These are phyloP conservation scores for Podospora pseudopauciseta DNA, from an alignment of 495 filamentous ascomycete species.

Conservation along the genomic window DNA sequence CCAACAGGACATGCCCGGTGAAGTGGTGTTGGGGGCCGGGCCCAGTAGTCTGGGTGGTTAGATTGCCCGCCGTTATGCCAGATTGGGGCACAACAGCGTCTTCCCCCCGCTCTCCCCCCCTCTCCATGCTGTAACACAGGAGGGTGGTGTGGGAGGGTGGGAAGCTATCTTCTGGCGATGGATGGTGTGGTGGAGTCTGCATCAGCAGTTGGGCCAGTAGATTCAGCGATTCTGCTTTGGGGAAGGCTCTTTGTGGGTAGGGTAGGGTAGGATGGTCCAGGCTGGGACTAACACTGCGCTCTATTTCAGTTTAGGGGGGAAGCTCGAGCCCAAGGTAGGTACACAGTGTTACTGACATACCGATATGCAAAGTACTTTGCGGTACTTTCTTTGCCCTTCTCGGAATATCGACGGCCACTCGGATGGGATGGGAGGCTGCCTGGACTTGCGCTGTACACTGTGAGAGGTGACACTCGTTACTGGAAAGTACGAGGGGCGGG, in stretches of 20 bases:
- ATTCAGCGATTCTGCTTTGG: not conserved
- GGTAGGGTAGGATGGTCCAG: not conserved
- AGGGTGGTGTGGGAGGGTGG: not conserved
- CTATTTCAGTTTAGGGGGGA: not conserved
- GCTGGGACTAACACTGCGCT: not conserved
- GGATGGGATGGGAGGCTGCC: not conserved
- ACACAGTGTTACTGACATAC: not conserved
- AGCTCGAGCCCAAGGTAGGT: not conserved
- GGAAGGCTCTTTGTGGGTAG: not conserved
- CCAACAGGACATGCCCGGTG: not conserved
- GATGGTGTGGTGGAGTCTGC: not conserved
- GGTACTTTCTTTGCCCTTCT: not conserved
- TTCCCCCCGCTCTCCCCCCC: not conserved
- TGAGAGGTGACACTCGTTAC: not conserved
- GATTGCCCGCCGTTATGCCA: slow-evolving; percentile 1
- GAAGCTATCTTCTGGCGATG: not conserved
- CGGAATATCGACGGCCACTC: not conserved
- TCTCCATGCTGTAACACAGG: not conserved
- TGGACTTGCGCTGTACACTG: not conserved
- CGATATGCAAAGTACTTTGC: not conserved
- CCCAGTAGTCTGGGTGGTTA: not conserved
- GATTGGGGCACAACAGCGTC: slow-evolving; percentile 1
- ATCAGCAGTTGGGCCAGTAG: not conserved
- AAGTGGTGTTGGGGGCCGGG: not conserved
- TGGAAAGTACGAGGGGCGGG: not conserved